Evolutionary conservation across 495 filamentous ascomycete species (phyloP).

Genomic region (Pseudoneurospora amorphoporcata): DNA sequence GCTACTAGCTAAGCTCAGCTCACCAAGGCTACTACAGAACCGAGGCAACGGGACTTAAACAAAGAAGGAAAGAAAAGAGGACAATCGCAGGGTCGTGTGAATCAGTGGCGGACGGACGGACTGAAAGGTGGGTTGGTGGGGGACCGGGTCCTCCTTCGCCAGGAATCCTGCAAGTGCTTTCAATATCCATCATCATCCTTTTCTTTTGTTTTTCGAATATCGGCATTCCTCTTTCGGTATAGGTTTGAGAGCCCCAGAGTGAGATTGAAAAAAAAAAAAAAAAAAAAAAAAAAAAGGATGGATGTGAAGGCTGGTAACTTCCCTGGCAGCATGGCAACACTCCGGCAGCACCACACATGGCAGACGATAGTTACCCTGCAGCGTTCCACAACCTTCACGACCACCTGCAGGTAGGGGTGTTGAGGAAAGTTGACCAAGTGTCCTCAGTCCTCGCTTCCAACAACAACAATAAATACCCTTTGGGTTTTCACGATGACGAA

Average conservation of each 20-base stretch:
- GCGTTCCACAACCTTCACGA: too few species aligned
- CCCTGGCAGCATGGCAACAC: not conserved
- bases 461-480: too few species aligned
- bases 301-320: not conserved
- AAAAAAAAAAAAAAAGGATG: not conserved
- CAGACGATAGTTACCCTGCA: not conserved
- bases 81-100: not conserved
- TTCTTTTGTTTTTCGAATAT: not conserved
- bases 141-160: not conserved
- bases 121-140: not conserved
- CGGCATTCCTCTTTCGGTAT: not conserved
- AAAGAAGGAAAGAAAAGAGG: not conserved
- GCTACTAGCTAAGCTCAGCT: not conserved
- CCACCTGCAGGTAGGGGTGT: too few species aligned
- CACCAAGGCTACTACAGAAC: not conserved
- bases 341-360: not conserved
- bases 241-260: not conserved
- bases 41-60: not conserved
- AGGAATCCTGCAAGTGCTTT: not conserved
- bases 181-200: not conserved
- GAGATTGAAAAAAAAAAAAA: too few species aligned
- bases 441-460: too few species aligned
- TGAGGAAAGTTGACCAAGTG: too few species aligned
- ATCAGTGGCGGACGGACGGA: not conserved
- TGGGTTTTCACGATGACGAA: not conserved